Base-by-base conservation (phyloP, 441 rosid genomes). In the Macaranga tanarius region DNA sequence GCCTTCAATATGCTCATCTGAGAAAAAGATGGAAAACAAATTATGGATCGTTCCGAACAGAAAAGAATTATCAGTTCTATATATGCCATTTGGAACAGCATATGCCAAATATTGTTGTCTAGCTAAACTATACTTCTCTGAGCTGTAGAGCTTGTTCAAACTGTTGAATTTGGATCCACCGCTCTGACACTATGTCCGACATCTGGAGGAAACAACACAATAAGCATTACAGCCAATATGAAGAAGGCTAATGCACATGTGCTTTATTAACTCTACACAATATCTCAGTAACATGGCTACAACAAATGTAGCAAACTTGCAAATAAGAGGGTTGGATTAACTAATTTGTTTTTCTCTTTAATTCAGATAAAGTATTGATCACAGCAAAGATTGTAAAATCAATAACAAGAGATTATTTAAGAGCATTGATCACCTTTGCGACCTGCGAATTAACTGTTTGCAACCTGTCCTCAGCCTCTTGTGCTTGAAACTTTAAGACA, bases 101-200 rank as follows among this genome's bases (percentile, higher is more conserved):
- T 20, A 40, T 9, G 34, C 57, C 13, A 2, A 65, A 57, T 42
- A 40, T 16, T 70, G 17, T 11, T 44, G 11, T 31, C 62, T 55
- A 5, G 47, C 28, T 23, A 67, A 60, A 56, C 23, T 51, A 64
- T 79, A 83, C 85, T 70, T 86, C 47, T 60, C 79, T 62, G 67
- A 83, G 73, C 4, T 72, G 84, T 71, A 84, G 84, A 66, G 95
- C 97, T 87, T 89, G 97, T 87, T 89, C 92, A 76, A 92, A 85
- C 76, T 87, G 93, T 78, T 89, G 97, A 77, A 94, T 79, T 76
- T 88, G 97, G 82, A 90, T 88, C 97, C 97, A 94, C 72, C 70
- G 92, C 70, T 92, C 97, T 8, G 90, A 80, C 69, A 94, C 87
- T 72, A 86, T 70, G 74, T 84, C 94, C 10, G 59, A 76, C 88